Conservation (phyloP, 768 basidiomycete genomes). For the Xerocomellus intermedius region DNA sequence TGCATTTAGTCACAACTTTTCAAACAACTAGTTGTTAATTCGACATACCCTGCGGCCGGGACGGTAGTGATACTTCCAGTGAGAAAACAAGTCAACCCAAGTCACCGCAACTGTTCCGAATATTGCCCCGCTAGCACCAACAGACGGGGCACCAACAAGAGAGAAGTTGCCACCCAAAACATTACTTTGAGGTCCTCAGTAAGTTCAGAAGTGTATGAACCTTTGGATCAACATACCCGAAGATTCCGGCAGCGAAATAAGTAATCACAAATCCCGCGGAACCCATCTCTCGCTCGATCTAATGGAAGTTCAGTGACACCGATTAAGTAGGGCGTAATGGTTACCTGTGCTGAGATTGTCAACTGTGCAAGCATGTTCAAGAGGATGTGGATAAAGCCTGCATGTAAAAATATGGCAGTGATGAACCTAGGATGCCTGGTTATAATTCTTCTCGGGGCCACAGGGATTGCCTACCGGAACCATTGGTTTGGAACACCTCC, state of each 20-base stretch:
- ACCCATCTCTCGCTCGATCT: slow-evolving; percentile 93
- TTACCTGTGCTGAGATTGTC: slow-evolving; percentile 73
- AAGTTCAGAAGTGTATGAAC: not conserved
- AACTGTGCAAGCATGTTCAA: slow-evolving; percentile 90
- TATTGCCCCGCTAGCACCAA: slow-evolving; percentile 92
- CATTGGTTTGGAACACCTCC: slow-evolving; percentile 50
- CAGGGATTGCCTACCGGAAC: slow-evolving; percentile 41
- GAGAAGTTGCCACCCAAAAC: slow-evolving; percentile 93
- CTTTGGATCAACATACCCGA: slow-evolving; percentile 54
- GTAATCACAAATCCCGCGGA: slow-evolving; percentile 80
- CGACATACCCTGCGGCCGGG: slow-evolving; percentile 70
- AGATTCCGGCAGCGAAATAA: slow-evolving; percentile 90
- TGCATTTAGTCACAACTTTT: not conserved
- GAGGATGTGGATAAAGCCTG: slow-evolving; percentile 89
- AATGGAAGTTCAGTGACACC: slow-evolving; percentile 4
- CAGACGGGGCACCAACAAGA: slow-evolving; percentile 81
- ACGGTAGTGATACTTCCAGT: slow-evolving; percentile 86
- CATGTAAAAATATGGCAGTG: slow-evolving; percentile 88
- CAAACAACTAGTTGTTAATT: not conserved
- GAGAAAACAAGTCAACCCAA: slow-evolving; percentile 88
- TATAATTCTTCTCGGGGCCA: slow-evolving; percentile 48
- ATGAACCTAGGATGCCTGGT: slow-evolving; percentile 58
- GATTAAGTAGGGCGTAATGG: not conserved
- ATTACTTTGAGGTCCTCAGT: slow-evolving; percentile 46
- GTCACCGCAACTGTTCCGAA: slow-evolving; percentile 84